These are phyloP conservation scores for Ogataea salicorniae DNA, from an alignment of 805 yeast species.

Conservation along the genomic window DNA sequence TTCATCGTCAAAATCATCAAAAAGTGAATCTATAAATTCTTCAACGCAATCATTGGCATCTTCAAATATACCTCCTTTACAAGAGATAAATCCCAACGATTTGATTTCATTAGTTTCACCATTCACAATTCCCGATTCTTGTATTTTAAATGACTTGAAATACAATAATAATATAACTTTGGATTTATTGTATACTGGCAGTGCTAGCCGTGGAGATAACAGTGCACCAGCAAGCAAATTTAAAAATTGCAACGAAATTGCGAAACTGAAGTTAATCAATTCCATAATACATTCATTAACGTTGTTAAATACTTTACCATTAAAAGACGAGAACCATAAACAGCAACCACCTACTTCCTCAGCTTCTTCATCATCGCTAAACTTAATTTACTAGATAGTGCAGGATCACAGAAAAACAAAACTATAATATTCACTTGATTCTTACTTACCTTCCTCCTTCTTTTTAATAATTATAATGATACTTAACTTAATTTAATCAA, in stretches of 20 bases:
- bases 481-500: no score
- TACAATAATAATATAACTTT: slow-evolving; percentile 6
- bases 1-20: no score
- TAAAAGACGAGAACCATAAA: no score
- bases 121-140: slow-evolving; percentile 15
- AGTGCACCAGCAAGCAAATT: background rate
- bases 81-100: slow-evolving; percentile 6
- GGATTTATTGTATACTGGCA: slow-evolving; percentile 9
- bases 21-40: background rate
- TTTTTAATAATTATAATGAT: no score
- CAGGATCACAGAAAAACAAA: no score
- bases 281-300: slow-evolving; percentile 9
- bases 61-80: background rate
- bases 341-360: no score
- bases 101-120: slow-evolving; percentile 23
- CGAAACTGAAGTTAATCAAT: slow-evolving; percentile 7
- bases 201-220: slow-evolving; percentile 1
- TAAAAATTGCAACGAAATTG: slow-evolving; percentile 5
- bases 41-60: background rate
- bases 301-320: slow-evolving; percentile 7
- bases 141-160: slow-evolving; percentile 6
- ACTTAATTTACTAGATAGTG: background rate
- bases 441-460: no score
- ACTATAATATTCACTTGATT: no score
- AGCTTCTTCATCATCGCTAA: background rate